These are phyloP conservation scores for Prunus campanulata DNA, from an alignment of 306 rosid genomes.

Conservation along the genomic window DNA sequence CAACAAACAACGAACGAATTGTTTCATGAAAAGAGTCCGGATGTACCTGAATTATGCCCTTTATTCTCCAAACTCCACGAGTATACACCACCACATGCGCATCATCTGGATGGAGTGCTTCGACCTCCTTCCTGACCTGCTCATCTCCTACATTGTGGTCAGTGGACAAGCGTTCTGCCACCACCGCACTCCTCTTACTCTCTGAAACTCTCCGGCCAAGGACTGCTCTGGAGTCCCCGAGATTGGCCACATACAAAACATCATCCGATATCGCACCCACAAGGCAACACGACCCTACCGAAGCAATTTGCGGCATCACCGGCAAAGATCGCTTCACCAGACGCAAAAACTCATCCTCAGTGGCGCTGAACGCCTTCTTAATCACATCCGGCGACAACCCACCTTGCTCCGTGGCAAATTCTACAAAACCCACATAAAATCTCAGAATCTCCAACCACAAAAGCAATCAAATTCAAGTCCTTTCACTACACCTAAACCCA, in stretches of 20 bases:
- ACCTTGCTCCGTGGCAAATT: conserved; percentile 78
- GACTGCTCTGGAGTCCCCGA: conserved; percentile 92
- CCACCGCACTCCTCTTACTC: conserved; percentile 34
- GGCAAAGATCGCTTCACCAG: conserved; percentile 66
- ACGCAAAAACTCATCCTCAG: conserved; percentile 74
- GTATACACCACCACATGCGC: conserved; percentile 63
- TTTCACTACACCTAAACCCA: not conserved
- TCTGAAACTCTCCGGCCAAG: conserved; percentile 57
- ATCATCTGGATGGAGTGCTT: conserved; percentile 95
- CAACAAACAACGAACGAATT: not conserved
- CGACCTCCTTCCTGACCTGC: conserved; percentile 88
- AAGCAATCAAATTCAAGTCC: not conserved
- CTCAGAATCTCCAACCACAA: not conserved
- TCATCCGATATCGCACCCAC: conserved; percentile 79
- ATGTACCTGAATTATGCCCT: conserved; percentile 94
- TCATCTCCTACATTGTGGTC: conserved; percentile 93
- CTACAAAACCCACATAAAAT: conserved; percentile 39
- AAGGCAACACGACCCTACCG: conserved; percentile 92
- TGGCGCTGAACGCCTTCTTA: conserved; percentile 80
- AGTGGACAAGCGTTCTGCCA: conserved; percentile 78
- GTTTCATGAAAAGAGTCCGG: not conserved
- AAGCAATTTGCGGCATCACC: conserved; percentile 69
- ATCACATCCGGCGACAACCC: conserved; percentile 83
- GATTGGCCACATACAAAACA: conserved; percentile 78
- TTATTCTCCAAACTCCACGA: conserved; percentile 94